phyloP scores from a whole-genome alignment of 108 stramenopile genomes.

The Fistulifera solaris region DNA sequence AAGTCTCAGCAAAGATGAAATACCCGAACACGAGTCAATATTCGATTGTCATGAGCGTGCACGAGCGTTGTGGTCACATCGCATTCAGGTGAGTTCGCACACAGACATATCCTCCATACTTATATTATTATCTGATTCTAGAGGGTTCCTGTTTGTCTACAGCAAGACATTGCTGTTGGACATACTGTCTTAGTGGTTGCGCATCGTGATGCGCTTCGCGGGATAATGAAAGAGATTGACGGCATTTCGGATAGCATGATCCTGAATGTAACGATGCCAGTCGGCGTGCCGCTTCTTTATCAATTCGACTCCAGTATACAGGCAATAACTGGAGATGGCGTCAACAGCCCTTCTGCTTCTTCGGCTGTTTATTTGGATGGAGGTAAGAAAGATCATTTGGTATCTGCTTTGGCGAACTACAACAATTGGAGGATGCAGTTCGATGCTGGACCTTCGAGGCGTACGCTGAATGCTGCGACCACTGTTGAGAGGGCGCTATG shows the following conservation, averaged over 20 bases:
- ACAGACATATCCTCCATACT: too few species aligned
- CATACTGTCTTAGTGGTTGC: conserved; percentile 70
- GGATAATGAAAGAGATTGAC: conserved; percentile 19
- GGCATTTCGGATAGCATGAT: conserved; percentile 43
- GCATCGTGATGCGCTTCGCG: conserved; percentile 68
- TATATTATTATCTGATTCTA: too few species aligned
- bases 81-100: conserved; percentile 28
- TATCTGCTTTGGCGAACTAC: conserved; percentile 49
- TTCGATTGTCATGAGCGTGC: conserved; percentile 49
- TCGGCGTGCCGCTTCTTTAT: conserved; percentile 65
- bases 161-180: conserved; percentile 27
- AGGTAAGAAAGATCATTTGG: conserved; percentile 28
- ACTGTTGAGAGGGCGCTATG: too few species aligned
- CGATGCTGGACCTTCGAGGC: conserved; percentile 13
- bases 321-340: conserved; percentile 18
- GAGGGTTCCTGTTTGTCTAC: too few species aligned
- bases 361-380: conserved; percentile 5
- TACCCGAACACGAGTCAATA: conserved; percentile 43
- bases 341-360: conserved; percentile 21
- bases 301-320: conserved; percentile 16
- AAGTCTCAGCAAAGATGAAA: conserved; percentile 31
- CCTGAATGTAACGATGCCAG: conserved; percentile 54
- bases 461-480: too few species aligned
- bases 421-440: conserved; percentile 47
- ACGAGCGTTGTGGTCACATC: conserved; percentile 57